Evolutionary conservation across 2,329 filamentous ascomycete genomes (phyloP).

Genomic region (Thelonectria discophora): DNA sequence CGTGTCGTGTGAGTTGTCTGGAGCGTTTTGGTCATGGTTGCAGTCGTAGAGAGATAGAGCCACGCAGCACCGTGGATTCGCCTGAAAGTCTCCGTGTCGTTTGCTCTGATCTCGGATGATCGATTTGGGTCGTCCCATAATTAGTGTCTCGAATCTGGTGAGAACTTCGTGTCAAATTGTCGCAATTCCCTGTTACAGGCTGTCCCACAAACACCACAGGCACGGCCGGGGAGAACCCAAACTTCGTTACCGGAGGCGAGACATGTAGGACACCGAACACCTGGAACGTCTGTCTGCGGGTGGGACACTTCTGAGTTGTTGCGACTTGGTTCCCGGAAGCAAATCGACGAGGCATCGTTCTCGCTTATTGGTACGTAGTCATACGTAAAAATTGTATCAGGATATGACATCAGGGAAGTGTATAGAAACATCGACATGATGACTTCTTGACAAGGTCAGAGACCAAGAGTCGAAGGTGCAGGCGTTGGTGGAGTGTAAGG

Average conservation of each 20-base stretch:
- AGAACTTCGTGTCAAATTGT: not conserved
- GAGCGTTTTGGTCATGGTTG: not conserved
- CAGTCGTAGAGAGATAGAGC: not conserved
- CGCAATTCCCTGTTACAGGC: slow-evolving; percentile 44
- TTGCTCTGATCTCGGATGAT: not conserved
- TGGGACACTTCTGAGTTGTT: not conserved
- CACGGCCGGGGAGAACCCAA: slow-evolving; percentile 64
- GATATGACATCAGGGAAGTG: slow-evolving; percentile 4
- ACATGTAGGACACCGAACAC: slow-evolving; percentile 63
- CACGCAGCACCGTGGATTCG: not conserved
- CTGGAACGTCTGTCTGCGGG: slow-evolving; percentile 51
- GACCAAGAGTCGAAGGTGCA: not conserved
- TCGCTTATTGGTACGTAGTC: slow-evolving; percentile 1
- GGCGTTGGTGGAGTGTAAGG: slow-evolving; percentile 5
- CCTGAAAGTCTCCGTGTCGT: not conserved
- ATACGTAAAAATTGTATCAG: not conserved
- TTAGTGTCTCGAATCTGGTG: not conserved
- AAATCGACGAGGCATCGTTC: not conserved
- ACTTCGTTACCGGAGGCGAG: slow-evolving; percentile 59
- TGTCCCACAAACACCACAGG: slow-evolving; percentile 61
- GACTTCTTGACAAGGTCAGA: slow-evolving; percentile 6
- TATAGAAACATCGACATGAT: slow-evolving; percentile 27
- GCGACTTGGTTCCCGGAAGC: not conserved
- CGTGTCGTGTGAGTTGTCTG: not conserved
- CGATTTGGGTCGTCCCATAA: not conserved